Evolutionary conservation across 805 yeast genomes (phyloP).

Genomic region (Middelhovenomyces tepae): DNA sequence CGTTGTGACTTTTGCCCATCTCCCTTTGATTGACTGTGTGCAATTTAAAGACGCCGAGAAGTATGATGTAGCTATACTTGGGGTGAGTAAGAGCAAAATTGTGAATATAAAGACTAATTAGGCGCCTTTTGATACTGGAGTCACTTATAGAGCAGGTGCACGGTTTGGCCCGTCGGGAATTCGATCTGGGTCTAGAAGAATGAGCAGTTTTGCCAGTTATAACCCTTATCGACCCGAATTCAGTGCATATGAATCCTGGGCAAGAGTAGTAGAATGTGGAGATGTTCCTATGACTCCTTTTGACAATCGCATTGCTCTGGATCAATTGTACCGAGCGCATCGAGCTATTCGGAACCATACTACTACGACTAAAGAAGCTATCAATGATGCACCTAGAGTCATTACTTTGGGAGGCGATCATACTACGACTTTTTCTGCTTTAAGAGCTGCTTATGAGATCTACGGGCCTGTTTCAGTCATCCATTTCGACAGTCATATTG

Average conservation of each 20-base stretch:
- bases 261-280: conserved; percentile 51
- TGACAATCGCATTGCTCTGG: conserved; percentile 50
- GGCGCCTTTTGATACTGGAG: conserved; percentile 81
- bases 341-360: conserved; percentile 32
- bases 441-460: conserved; percentile 47
- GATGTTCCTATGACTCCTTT: conserved; percentile 60
- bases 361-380: conserved; percentile 13
- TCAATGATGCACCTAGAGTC: conserved; percentile 47
- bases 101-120: too few species aligned
- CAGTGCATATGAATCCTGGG: conserved; percentile 56
- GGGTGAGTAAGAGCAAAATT: too few species aligned
- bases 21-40: conserved; percentile 53
- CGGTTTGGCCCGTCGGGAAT: conserved; percentile 60
- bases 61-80: conserved; percentile 66
- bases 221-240: conserved; percentile 43
- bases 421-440: conserved; percentile 59
- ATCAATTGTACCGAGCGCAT: conserved; percentile 45
- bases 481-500: conserved; percentile 63
- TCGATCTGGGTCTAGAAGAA: conserved; percentile 36
- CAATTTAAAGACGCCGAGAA: conserved; percentile 29
- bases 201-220: conserved; percentile 7
- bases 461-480: conserved; percentile 63
- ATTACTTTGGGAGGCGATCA: conserved; percentile 76
- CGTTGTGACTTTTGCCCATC: conserved; percentile 53
- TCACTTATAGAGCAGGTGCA: conserved; percentile 71